Percentiles rank a stretch among this genome's conserved stretches.
phyloP scores from a whole-genome alignment of 179 eudicot species.

The Beta lomatogona region DNA sequence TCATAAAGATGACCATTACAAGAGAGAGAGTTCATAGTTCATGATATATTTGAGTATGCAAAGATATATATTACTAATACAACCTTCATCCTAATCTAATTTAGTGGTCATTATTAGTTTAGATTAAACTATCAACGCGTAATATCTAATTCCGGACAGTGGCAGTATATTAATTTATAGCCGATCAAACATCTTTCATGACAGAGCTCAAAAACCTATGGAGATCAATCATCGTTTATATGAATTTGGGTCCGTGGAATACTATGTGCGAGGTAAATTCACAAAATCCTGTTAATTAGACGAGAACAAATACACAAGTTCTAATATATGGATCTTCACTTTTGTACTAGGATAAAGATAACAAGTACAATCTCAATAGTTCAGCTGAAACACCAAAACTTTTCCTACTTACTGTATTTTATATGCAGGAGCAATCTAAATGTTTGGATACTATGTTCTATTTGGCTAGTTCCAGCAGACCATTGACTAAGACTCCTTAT shows the following conservation, averaged over 20 bases:
- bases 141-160: background rate
- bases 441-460: too few relatives aligned
- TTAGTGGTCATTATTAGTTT: too few relatives aligned
- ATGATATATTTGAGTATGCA: too few relatives aligned
- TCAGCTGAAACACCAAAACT: background rate
- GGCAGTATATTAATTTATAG: background rate
- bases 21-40: too few relatives aligned
- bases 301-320: background rate
- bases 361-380: background rate
- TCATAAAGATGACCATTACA: too few relatives aligned
- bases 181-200: slow-evolving; percentile 18
- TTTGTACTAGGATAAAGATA: too few relatives aligned
- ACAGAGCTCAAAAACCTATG: slow-evolving; percentile 63
- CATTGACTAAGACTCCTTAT: too few relatives aligned
- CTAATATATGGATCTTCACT: background rate
- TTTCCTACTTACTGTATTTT: background rate
- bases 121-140: too few relatives aligned
- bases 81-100: too few relatives aligned
- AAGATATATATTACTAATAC: too few relatives aligned
- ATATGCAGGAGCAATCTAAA: background rate
- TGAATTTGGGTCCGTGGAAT: slow-evolving; percentile 89
- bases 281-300: background rate
- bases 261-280: slow-evolving; percentile 78
- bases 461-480: too few relatives aligned
- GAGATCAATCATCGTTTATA: slow-evolving; percentile 78